Evolutionary conservation across 148 eudicot genomes (phyloP).

Genomic region (Fallopia convolvulus): DNA sequence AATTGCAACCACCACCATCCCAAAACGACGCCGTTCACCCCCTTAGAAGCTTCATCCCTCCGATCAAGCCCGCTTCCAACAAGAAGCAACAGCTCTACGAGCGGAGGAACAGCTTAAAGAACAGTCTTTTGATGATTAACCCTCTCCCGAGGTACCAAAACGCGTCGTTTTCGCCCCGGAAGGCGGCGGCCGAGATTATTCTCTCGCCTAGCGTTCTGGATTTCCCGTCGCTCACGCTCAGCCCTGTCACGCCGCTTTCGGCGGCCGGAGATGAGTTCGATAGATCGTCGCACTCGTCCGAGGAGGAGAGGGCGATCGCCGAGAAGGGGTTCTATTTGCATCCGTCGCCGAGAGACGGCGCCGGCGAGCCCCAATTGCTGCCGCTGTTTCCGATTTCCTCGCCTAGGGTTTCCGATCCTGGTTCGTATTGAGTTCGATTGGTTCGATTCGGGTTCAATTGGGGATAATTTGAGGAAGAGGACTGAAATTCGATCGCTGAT

Average conservation of each 20-base stretch:
- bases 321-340: slow-evolving; percentile 74
- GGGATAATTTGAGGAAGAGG: neutral
- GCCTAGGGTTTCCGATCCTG: slow-evolving; percentile 36
- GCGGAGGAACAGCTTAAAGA: slow-evolving; percentile 53
- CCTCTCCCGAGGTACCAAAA: slow-evolving; percentile 30
- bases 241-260: slow-evolving; percentile 68
- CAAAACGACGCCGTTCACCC: slow-evolving; percentile 4
- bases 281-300: slow-evolving; percentile 27
- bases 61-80: slow-evolving; percentile 37
- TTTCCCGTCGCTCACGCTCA: slow-evolving; percentile 64
- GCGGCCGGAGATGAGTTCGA: slow-evolving; percentile 20
- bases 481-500: neutral
- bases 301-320: slow-evolving; percentile 67
- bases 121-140: slow-evolving; percentile 44
- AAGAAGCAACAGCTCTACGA: slow-evolving; percentile 50
- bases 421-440: neutral
- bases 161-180: slow-evolving; percentile 30
- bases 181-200: slow-evolving; percentile 27
- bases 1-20: neutral
- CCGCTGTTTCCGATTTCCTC: slow-evolving; percentile 69
- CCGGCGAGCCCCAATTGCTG: slow-evolving; percentile 44
- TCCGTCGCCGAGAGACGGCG: slow-evolving; percentile 31
- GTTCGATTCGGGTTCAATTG: neutral
- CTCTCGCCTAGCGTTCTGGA: slow-evolving; percentile 71
- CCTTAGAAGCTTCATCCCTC: slow-evolving; percentile 39